A percentile compares a stretch with the other conserved stretches of the same genome.
These are phyloP conservation scores for Tetrahymena elliotti DNA, from an alignment of 73 alveolate species.

Conservation along the genomic window DNA sequence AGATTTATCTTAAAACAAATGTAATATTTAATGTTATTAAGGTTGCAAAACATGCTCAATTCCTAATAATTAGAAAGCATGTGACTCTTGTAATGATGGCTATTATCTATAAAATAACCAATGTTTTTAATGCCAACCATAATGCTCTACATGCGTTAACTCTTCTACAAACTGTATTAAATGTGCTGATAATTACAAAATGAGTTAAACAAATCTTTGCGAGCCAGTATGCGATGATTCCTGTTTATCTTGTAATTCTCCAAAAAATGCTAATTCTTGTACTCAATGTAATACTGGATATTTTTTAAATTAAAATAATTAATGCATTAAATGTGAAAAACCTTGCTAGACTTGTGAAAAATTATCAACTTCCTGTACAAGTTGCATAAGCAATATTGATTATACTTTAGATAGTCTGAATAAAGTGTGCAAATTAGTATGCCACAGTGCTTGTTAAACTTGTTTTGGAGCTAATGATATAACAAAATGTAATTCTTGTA, in stretches of 20 bases:
- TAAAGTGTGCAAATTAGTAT: background rate
- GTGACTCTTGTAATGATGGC: background rate
- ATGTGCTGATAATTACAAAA: background rate
- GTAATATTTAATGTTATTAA: background rate
- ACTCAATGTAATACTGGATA: background rate
- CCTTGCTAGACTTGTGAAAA: background rate
- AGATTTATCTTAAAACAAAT: background rate
- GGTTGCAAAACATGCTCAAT: background rate
- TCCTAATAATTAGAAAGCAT: background rate
- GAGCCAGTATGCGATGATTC: background rate
- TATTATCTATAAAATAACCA: background rate
- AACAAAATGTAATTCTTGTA: background rate
- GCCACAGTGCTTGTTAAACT: background rate
- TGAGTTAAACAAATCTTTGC: background rate
- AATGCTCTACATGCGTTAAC: background rate
- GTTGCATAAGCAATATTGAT: background rate
- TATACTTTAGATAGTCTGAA: background rate
- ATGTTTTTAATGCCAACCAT: background rate
- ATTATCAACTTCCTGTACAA: background rate
- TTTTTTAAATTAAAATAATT: background rate
- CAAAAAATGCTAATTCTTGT: background rate
- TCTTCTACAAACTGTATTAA: background rate
- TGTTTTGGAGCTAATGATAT: background rate
- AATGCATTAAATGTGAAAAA: background rate
- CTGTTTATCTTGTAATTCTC: background rate